Percentiles rank a stretch among this genome's conserved stretches.
phyloP scores from a whole-genome alignment of 495 filamentous ascomycete genomes.

The Neurospora cerealis region DNA sequence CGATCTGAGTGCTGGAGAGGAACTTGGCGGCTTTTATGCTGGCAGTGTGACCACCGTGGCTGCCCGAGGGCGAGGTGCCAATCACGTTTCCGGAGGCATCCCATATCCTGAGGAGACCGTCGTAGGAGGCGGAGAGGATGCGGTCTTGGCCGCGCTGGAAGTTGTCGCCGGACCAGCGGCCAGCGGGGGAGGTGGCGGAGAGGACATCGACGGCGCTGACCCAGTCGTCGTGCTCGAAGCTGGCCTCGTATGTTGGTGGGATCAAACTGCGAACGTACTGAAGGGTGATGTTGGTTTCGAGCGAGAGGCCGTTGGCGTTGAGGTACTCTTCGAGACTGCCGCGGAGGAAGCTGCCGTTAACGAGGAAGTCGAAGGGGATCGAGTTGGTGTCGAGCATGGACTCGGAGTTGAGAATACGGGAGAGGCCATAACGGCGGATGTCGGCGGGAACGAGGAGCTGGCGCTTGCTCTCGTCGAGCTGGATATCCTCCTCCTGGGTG shows the following conservation, averaged over 20 bases:
- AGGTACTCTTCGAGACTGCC: slow-evolving; percentile 86
- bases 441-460: slow-evolving; percentile 53
- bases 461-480: slow-evolving; percentile 44
- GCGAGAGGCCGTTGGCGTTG: slow-evolving; percentile 69
- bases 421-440: slow-evolving; percentile 81
- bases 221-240: slow-evolving; percentile 96
- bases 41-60: slow-evolving; percentile 60
- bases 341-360: slow-evolving; percentile 82
- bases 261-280: slow-evolving; percentile 89
- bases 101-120: slow-evolving; percentile 82
- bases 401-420: slow-evolving; percentile 80
- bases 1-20: slow-evolving; percentile 62
- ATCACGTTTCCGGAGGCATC: slow-evolving; percentile 71
- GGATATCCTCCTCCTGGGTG: slow-evolving; percentile 45
- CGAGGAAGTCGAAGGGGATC: slow-evolving; percentile 90
- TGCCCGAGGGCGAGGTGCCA: slow-evolving; percentile 52
- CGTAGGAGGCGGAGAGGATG: slow-evolving; percentile 82
- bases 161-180: slow-evolving; percentile 38
- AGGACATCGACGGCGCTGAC: slow-evolving; percentile 85
- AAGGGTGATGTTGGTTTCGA: slow-evolving; percentile 75
- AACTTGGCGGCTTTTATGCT: slow-evolving; percentile 75
- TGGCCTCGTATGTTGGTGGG: slow-evolving; percentile 74
- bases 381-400: slow-evolving; percentile 67
- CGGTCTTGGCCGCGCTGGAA: slow-evolving; percentile 40
- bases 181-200: slow-evolving; percentile 53